These are phyloP conservation scores for Cynanchum wilfordii DNA, from an alignment of 257 asterid species.

Conservation along the genomic window DNA sequence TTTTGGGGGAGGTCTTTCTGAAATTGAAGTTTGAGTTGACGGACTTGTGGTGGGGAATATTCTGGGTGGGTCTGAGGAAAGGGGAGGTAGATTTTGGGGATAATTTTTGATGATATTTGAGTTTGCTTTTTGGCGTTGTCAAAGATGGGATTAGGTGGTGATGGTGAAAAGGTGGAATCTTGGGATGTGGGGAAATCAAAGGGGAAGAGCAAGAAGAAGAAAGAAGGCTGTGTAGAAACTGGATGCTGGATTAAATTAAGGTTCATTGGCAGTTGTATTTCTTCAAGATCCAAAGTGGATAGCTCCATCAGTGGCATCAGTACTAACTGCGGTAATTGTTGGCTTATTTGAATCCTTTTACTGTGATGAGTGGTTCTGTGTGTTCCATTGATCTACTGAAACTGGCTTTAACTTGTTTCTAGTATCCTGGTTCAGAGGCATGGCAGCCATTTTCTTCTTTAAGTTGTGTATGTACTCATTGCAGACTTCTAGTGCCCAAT, in stretches of 20 bases:
- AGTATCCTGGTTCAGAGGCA: not conserved
- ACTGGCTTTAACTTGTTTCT: not conserved
- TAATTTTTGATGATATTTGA: conserved; percentile 24
- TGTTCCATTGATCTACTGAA: conserved; percentile 1
- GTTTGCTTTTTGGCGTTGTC: conserved; percentile 34
- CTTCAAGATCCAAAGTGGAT: conserved; percentile 98
- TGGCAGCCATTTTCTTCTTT: not conserved
- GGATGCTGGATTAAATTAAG: conserved; percentile 78
- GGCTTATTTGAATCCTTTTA: not conserved
- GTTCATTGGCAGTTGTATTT: conserved; percentile 73
- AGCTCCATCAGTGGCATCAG: conserved; percentile 90
- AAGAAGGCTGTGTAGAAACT: conserved; percentile 34
- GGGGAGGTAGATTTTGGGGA: conserved; percentile 9
- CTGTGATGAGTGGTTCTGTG: conserved; percentile 1
- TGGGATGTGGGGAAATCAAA: conserved; percentile 46
- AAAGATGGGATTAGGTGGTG: conserved; percentile 60
- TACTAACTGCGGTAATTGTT: conserved; percentile 56
- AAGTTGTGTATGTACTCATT: not conserved
- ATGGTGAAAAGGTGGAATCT: conserved; percentile 41
- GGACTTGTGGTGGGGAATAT: not conserved
- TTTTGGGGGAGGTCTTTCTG: conserved; percentile 7
- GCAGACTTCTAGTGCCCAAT: not conserved
- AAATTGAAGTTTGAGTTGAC: conserved; percentile 12
- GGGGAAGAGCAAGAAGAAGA: conserved; percentile 30
- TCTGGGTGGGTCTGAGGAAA: conserved; percentile 8